These are phyloP conservation scores for Parmelia sp. DNA, from an alignment of 495 filamentous ascomycete species.

Conservation along the genomic window DNA sequence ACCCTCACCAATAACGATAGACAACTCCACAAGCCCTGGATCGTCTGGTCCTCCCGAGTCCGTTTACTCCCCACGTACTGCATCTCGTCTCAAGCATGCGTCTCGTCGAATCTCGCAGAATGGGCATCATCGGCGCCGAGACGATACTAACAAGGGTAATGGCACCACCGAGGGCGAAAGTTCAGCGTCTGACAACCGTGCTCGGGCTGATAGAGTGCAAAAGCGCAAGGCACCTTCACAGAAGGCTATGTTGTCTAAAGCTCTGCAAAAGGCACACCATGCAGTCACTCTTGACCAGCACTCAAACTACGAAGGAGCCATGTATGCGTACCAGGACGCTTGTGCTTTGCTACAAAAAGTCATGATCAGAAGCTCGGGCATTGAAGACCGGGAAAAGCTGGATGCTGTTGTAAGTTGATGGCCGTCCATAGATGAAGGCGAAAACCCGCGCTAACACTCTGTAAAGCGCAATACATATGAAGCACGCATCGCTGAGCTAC, in stretches of 20 bases:
- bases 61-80: conserved; percentile 23
- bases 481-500: conserved; percentile 77
- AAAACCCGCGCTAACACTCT: conserved; percentile 19
- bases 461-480: conserved; percentile 73
- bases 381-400: conserved; percentile 76
- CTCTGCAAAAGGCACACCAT: conserved; percentile 89
- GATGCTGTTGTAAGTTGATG: conserved; percentile 75
- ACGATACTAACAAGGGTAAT: conserved; percentile 20
- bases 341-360: conserved; percentile 78
- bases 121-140: conserved; percentile 19
- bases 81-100: conserved; percentile 27
- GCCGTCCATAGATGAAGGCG: neutral
- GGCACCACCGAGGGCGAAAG: conserved; percentile 30
- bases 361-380: conserved; percentile 71
- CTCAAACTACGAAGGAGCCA: conserved; percentile 86
- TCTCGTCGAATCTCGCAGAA: conserved; percentile 21
- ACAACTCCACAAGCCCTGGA: conserved; percentile 22
- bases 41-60: conserved; percentile 18
- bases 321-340: conserved; percentile 85
- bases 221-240: conserved; percentile 54
- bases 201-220: conserved; percentile 30
- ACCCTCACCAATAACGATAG: conserved; percentile 12
- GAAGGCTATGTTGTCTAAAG: conserved; percentile 88
- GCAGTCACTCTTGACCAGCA: conserved; percentile 93
- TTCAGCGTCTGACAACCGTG: conserved; percentile 28